Base-by-base conservation (phyloP, 2,329 filamentous ascomycete species). In the Acephala macrosclerotiorum region DNA sequence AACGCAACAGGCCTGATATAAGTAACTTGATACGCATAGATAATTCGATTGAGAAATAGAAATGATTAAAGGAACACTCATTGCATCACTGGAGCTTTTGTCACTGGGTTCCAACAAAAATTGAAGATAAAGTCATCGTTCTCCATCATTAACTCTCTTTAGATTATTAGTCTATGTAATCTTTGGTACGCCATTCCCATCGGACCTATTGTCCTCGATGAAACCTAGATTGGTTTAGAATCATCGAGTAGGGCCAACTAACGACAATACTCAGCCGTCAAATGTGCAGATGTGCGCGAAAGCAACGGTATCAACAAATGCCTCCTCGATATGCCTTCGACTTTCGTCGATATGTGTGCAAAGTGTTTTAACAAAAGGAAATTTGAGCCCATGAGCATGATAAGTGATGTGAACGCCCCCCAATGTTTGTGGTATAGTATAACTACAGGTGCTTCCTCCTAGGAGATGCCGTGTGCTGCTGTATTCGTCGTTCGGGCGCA, bases 391-490 rank as follows among this genome's bases (percentile, higher is more conserved):
- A 63, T 68, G 42, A 68, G 63, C 55, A 64, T 69, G 58, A 62
- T 51, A 29, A 47, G 38, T 60, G 42, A 60, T 42, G 61, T 58
- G 29, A 69, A 72, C 71, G 67, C 64, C 70, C 66, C 70, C 69
- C 64, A 64, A 66, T 58, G 45, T 61, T 38, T 68, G 68, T 63
- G 63, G 61, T 70, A 38, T 57, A 25, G 33, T 57, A 71, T 72
- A 70, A 70, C 66, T 73, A 72, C 70, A 72, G 65, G 64, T 59
- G 49, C 40, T 61, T 63, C 53, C 66, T 60, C 60, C 64, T 57
- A 61, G 51, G 61, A 5, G 29, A 4, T 33, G 29, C 29, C 29
- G 29, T 33, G 26, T 36, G 65, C 60, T 57, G 35, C 57, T 40
- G 38, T 45, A 35, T 47, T 47, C 49, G 36, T 68, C 40, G 65